Percentiles rank a stretch among this genome's conserved stretches.
Evolutionary conservation across 2,329 filamentous ascomycete genomes (phyloP).

Genomic region (Fusarium foetens): DNA sequence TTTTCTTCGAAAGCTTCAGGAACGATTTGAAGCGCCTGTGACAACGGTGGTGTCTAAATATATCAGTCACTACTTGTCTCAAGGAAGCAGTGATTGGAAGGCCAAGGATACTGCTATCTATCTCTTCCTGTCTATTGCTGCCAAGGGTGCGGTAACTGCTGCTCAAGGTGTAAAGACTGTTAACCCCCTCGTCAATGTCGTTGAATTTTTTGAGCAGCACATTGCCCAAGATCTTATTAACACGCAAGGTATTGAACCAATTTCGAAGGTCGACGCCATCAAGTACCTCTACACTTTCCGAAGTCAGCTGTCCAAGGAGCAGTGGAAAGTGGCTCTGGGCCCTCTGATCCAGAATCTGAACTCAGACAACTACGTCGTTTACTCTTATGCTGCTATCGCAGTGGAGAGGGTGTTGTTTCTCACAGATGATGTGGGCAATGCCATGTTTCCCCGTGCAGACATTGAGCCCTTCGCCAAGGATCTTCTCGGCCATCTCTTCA

Average conservation of each 20-base stretch:
- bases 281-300: slow-evolving; percentile 98
- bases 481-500: slow-evolving; percentile 88
- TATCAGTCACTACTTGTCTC: slow-evolving; percentile 85
- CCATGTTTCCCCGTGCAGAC: slow-evolving; percentile 81
- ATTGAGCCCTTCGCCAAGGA: slow-evolving; percentile 87
- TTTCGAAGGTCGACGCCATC: slow-evolving; percentile 96
- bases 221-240: slow-evolving; percentile 88
- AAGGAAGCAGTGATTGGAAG: slow-evolving; percentile 88
- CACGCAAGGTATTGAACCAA: slow-evolving; percentile 76
- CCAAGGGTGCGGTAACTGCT: slow-evolving; percentile 87
- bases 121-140: slow-evolving; percentile 92
- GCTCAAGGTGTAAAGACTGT: slow-evolving; percentile 91
- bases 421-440: slow-evolving; percentile 76
- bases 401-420: slow-evolving; percentile 94
- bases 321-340: slow-evolving; percentile 91
- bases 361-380: slow-evolving; percentile 93
- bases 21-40: slow-evolving; percentile 86
- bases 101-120: slow-evolving; percentile 99
- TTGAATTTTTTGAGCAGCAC: slow-evolving; percentile 94
- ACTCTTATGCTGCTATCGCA: slow-evolving; percentile 96
- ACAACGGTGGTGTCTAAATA: slow-evolving; percentile 89
- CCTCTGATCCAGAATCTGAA: slow-evolving; percentile 91
- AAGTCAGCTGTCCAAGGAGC: slow-evolving; percentile 89
- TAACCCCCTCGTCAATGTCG: slow-evolving; percentile 86
- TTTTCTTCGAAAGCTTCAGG: slow-evolving; percentile 88